Evolutionary conservation across 805 yeast genomes (phyloP), one percentile per base, ranked within the genome.

Genomic region (Starmera quercuum): DNA sequence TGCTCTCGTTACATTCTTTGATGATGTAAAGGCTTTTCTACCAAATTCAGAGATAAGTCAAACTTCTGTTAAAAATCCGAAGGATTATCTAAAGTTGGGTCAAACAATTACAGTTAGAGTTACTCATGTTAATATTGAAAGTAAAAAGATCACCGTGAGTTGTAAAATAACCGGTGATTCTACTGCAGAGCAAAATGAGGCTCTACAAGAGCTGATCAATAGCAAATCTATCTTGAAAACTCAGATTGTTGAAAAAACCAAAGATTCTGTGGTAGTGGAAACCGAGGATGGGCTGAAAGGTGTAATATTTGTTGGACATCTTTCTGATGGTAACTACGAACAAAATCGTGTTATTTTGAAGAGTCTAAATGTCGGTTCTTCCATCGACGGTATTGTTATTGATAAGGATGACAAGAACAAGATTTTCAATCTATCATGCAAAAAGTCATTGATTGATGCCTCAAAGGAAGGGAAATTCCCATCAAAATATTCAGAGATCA

Each of bases 41-140:
- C 97, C 98, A 20, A 75, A 78, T 43, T 66, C 79, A 35, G 97
- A 92, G 62, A 83, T 92, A 48, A 81, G 94, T 34, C 97, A 92
- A 59, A 77, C 95, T 1, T 84, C 73, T 54, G 92, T 88, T 26
- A 69, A 66, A 33, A 73, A 75, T 35, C 87, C 95, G 14, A 74
- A 71, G 44, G 90, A 87, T 44, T 82, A 80, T 56, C 69, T 90
- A 46, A 77, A 76, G 43, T 51, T 83, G 12, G 95, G 95, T 5
- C 97, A 92, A 59, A 79, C 95, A 2, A 79, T 92, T 25, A 58
- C 63, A 7, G 94, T 84, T 7, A 75, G 79, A 46, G 63, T 92
- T 13, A 47, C 79, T 27, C 60, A 66, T 25, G 73, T 80, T 27
- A 77, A 82, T 44, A 56, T 54, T 16, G 74, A 68, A 21, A 62